Base-by-base conservation (phyloP, 2,329 filamentous ascomycete species). In the Stagonosporopsis cucurbitacearum region DNA sequence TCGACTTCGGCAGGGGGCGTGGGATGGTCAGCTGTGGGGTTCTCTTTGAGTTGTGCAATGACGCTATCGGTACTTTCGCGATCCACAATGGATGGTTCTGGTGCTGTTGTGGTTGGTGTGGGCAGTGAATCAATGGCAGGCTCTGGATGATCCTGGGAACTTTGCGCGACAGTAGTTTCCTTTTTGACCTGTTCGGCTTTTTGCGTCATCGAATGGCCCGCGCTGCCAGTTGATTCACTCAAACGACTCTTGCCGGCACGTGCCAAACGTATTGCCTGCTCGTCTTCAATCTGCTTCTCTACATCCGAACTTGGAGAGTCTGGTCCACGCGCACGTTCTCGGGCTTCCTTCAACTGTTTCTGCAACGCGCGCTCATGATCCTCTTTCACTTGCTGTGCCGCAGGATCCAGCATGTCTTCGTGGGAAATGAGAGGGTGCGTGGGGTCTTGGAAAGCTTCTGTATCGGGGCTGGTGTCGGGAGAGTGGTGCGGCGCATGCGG, bases 381-480 rank as follows among this genome's bases (percentile, higher is more conserved):
- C 17, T 80, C 82, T 44, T 92, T 78, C 9, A 75, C 73, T 37
- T 70, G 69, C 55, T 74, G 70, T 50, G 77, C 75, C 32, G 76
- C 72, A 6, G 73, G 67, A 22, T 73, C 67, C 17, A 71, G 64
- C 7, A 65, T 64, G 33, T 74, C 66, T n/a, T 73, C 73, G 28
- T 56, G 57, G 58, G 71, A 54, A 57, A 69, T 19, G 56, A 66
- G 53, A 30, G 62, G 42, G 60, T 68, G 60, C 59, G 68, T 35
- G 59, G 60, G 70, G 25, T 77, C 76, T 9, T 72, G 76, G 54
- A 79, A 78, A 42, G 77, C 73, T 25, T 78, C 88, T 50, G 88
- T 84, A 50, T 89, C 89, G 1, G 89, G 87, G 64, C 89, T 92
- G 1, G 90, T 92, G 63, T 89, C 87, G 1, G 89, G 86, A 1